Conservation (phyloP, 148 eudicot species). For the Rhododendron vialii region DNA sequence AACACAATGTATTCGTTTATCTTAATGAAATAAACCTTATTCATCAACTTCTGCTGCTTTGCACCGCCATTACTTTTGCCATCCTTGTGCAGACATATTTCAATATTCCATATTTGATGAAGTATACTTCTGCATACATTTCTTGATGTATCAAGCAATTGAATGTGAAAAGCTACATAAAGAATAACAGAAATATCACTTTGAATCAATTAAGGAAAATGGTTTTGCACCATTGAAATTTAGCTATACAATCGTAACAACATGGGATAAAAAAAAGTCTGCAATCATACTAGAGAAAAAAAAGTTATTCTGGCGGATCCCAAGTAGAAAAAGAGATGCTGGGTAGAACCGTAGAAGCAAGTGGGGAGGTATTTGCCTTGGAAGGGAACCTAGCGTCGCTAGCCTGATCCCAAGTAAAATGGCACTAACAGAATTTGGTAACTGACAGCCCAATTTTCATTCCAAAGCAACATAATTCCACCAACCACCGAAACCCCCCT, state of each 20-base stretch:
- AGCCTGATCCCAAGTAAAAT: background rate
- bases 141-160: background rate
- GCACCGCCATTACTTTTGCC: background rate
- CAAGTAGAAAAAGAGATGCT: background rate
- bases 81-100: background rate
- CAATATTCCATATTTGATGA: background rate
- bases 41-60: background rate
- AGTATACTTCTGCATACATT: background rate
- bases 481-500: background rate
- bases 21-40: background rate
- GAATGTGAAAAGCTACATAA: background rate
- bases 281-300: background rate
- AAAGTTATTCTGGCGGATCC: background rate
- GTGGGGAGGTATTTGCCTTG: background rate
- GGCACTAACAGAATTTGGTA: background rate
- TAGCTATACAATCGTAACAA: background rate
- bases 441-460: background rate
- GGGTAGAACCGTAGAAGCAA: background rate
- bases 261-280: background rate
- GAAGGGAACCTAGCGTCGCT: background rate
- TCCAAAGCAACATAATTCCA: background rate
- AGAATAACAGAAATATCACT: background rate
- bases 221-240: background rate
- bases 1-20: background rate
- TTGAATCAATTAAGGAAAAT: background rate